These are phyloP conservation scores for Candida maesae DNA, from an alignment of 805 yeast species.

Conservation along the genomic window DNA sequence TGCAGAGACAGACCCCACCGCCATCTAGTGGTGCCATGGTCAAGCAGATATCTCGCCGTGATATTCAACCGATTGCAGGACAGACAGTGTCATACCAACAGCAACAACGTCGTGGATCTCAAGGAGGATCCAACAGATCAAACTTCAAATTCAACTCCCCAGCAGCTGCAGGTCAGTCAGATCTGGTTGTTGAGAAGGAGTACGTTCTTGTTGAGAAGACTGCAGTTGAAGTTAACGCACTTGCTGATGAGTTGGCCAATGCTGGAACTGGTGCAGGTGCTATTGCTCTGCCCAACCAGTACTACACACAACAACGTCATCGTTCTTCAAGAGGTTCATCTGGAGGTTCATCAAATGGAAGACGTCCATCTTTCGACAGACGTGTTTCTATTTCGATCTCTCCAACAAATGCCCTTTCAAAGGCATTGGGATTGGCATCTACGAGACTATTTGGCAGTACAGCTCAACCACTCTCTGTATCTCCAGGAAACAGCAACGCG, in stretches of 20 bases:
- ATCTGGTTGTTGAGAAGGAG: slow-evolving; percentile 66
- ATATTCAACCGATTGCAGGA: slow-evolving; percentile 24
- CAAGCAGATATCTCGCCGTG: slow-evolving; percentile 24
- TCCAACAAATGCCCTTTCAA: slow-evolving; percentile 85
- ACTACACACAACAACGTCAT: slow-evolving; percentile 21
- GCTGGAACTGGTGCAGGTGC: slow-evolving; percentile 53
- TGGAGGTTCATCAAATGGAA: slow-evolving; percentile 41
- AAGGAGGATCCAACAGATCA: slow-evolving; percentile 9
- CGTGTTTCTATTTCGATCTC: slow-evolving; percentile 61
- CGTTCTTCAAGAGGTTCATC: slow-evolving; percentile 45
- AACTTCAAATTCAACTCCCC: slow-evolving; percentile 18
- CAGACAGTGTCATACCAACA: slow-evolving; percentile 5
- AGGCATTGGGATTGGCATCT: slow-evolving; percentile 84
- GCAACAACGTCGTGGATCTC: slow-evolving; percentile 12
- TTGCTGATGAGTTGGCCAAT: slow-evolving; percentile 86
- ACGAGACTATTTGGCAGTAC: slow-evolving; percentile 72
- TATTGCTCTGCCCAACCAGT: slow-evolving; percentile 31
- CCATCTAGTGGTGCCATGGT: slow-evolving; percentile 7
- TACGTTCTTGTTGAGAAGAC: slow-evolving; percentile 94
- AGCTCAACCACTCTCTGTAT: slow-evolving; percentile 23
- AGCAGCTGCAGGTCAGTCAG: slow-evolving; percentile 33
- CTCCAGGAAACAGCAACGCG: slow-evolving; percentile 10
- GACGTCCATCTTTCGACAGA: slow-evolving; percentile 60
- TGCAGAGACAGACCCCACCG: slow-evolving; percentile 8
- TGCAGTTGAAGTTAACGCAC: slow-evolving; percentile 90